Base-by-base conservation (phyloP, 495 filamentous ascomycete species). In the Bacidia rubella region DNA sequence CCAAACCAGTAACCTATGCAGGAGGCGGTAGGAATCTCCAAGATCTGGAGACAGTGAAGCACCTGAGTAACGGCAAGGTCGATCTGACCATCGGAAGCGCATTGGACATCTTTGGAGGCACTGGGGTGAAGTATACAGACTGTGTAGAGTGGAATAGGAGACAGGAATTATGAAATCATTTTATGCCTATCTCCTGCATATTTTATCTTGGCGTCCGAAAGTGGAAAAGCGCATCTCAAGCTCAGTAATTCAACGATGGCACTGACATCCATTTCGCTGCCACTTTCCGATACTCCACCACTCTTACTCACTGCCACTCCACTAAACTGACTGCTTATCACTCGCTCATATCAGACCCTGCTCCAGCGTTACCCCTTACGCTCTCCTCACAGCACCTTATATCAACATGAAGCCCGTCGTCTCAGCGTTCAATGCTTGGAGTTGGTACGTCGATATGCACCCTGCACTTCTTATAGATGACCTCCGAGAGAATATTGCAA, bases 51-150 rank as follows among this genome's bases (percentile, higher is more conserved):
- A 70, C 72, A 40, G 90, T 97, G 12, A 83, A 87, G 66, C 63
- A 63, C 3, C 68, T 95, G 46, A 95, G 89, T 60, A 60, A 68
- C 25, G 88, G 87, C 1, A 86, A 77, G 62, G 84, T 97, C 9
- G 92, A 98, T 63, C 70, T 98, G 63, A 98, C 92, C 0, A 96
- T 96, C 63, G 92, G 92, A 7, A 95, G 90, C 65, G 92, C 93
- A 2, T 63, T 98, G 62, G 92, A 98, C 64, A 87, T 95, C 49
- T 98, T 98, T 65, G 92, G 92, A 15, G 92, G 92, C 2, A 79
- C 71, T 2, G 83, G 83, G 1, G 87, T 96, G 11, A 87, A 75
- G 26, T 87, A 97, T 62, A 80, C 82, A 35, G 87, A 93, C 39
- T 96, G 92, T 68, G 79, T 95, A 19, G 63, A 73, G 59, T 98